Percentiles rank a stretch among this genome's conserved stretches.
phyloP scores from a whole-genome alignment of 2,329 filamentous ascomycete genomes.

The Exophiala lecanii-corni region DNA sequence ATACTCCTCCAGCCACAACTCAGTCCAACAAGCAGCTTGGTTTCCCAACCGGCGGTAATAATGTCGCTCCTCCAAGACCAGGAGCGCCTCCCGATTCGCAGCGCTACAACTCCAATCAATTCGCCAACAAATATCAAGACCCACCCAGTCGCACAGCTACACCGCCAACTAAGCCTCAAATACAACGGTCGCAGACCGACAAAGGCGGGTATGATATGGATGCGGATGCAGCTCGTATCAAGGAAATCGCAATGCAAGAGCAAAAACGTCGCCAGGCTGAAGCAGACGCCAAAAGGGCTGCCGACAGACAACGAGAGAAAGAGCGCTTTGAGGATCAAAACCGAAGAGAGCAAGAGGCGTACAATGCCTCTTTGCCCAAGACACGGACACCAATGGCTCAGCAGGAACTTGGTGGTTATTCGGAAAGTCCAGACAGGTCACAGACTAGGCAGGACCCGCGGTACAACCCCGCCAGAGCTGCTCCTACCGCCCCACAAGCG shows the following conservation, averaged over 20 bases:
- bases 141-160: conserved; percentile 28
- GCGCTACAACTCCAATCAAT: conserved; percentile 42
- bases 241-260: conserved; percentile 55
- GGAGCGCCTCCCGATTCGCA: conserved; percentile 50
- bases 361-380: conserved; percentile 85
- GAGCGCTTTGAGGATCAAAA: conserved; percentile 58
- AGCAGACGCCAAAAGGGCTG: conserved; percentile 29
- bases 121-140: conserved; percentile 28
- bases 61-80: conserved; percentile 66
- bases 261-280: conserved; percentile 49
- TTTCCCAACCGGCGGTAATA: conserved; percentile 49
- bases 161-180: conserved; percentile 49
- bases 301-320: conserved; percentile 36
- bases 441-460: conserved; percentile 44
- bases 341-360: conserved; percentile 74
- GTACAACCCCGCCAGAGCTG: conserved; percentile 80
- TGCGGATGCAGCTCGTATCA: conserved; percentile 42
- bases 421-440: conserved; percentile 44
- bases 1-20: conserved; percentile 28
- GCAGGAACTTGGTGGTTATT: conserved; percentile 77
- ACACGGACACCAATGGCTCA: conserved; percentile 75
- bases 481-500: conserved; percentile 68
- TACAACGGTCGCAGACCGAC: conserved; percentile 49
- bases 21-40: conserved; percentile 57
- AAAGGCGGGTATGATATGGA: conserved; percentile 36